Base-by-base conservation (phyloP, 108 stramenopile species). In the Parmales sp. region DNA sequence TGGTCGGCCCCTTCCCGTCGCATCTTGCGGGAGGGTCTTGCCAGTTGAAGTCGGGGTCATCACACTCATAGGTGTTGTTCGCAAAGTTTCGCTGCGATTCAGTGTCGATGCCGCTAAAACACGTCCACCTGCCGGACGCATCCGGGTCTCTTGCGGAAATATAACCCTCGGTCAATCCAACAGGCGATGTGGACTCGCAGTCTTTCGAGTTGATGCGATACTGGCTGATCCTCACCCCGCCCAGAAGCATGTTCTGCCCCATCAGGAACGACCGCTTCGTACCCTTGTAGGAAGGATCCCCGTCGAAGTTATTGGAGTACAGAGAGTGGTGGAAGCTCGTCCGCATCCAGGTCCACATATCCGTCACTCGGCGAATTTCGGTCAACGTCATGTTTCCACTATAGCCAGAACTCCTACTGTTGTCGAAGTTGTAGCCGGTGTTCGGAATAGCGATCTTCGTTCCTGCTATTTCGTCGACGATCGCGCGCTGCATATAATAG, bases 31-130 rank as follows among this genome's bases (percentile, higher is more conserved):
- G 54, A 34, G 54, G 54, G 54, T 60, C 54, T 5, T 23, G 13
- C 54, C 54, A 60, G 28, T 60, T 16, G 20, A 60, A 60, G 26
- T 60, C 36, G 19, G 19, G 11, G 2, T 34, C 54, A 34, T 60
- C 54, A 34, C 54, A 60, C 54, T 60, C 29, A 34, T 34, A 60
- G n/a, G 54, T 60, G 20, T 34, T 60, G 54, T 60, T 60, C 29
- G 54, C 54, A 34, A 19, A 60, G n/a, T 28, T 43, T 16, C 16
- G 11, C 41, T 43, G n/a, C n/a, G n/a, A n/a, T n/a, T n/a, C n/a
- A n/a, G n/a, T n/a, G n/a, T n/a, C n/a, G n/a, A n/a, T n/a, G n/a
- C n/a, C n/a, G n/a, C n/a, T n/a, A n/a, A n/a, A n/a, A n/a, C n/a
- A n/a, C n/a, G n/a, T n/a, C n/a, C n/a, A n/a, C n/a, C n/a, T n/a